Base-by-base conservation (phyloP, 2,329 filamentous ascomycete species). In the Keithomyces neogunnii region DNA sequence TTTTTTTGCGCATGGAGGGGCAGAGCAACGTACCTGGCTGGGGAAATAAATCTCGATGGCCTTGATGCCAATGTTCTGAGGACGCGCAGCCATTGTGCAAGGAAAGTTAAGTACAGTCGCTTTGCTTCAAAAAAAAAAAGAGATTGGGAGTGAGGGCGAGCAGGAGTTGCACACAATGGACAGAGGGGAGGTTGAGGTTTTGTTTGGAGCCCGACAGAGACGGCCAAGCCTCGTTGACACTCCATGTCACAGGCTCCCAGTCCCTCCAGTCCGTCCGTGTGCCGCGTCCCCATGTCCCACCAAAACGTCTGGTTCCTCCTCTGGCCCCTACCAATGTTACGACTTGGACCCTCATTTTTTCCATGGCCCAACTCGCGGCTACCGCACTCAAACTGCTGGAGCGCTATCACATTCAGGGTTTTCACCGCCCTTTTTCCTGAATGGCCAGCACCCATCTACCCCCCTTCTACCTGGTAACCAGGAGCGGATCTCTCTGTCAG, bases 1-100 rank as follows among this genome's bases (percentile, higher is more conserved):
- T 5, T 42, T 42, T 36, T 19, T 26, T 38, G n/a, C 11, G 26
- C 33, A 13, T 19, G 35, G 39, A 48, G 40, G 31, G n/a, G 48
- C 46, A 40, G 35, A 35, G 42, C 54, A 46, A 73, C 83, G 58
- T 73, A 92, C 88, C 83, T 92, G 88, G 70, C 79, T 87, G 59
- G 88, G 88, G 67, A 89, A 88, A 72, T 93, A 93, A 67, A 93
- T 82, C 70, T 93, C 88, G 71, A 93, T 88, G 85, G 87, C 88
- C 77, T 93, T 92, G 69, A 93, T 90, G 80, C 88, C 88, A 71
- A 93, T 85, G 74, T 92, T 92, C 72, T 90, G 83, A 59, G 88
- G 86, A 73, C 86, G 85, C 61, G 84, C 69, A 66, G 86, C 80
- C 86, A 90, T 91, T 53, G 55, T 74, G 63, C 30, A 40, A 45